Conservation (phyloP, 2,329 filamentous ascomycete genomes). For the Ophiosphaerella herpotricha region DNA sequence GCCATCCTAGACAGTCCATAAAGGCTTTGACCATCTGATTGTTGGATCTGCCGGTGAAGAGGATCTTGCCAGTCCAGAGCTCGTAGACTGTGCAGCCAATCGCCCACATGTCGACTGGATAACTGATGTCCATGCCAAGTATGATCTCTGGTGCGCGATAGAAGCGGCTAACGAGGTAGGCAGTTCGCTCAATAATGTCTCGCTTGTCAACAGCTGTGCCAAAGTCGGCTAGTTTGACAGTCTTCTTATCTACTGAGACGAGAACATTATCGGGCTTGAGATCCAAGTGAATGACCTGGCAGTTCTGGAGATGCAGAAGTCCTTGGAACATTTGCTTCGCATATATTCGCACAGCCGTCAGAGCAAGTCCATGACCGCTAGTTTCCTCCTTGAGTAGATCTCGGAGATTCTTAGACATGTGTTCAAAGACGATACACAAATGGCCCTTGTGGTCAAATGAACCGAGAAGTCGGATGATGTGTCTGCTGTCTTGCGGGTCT, state of each 20-base stretch:
- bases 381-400: slow-evolving; percentile 91
- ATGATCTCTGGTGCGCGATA: slow-evolving; percentile 98
- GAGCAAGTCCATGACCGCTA: slow-evolving; percentile 82
- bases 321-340: slow-evolving; percentile 94
- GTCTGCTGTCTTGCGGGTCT: slow-evolving; percentile 87
- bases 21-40: slow-evolving; percentile 98
- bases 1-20: slow-evolving; percentile 93
- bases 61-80: slow-evolving; percentile 94
- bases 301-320: slow-evolving; percentile 84
- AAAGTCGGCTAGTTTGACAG: slow-evolving; percentile 93
- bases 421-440: slow-evolving; percentile 96
- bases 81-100: slow-evolving; percentile 97
- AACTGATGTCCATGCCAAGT: slow-evolving; percentile 93
- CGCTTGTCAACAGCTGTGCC: slow-evolving; percentile 92
- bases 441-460: slow-evolving; percentile 94
- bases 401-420: slow-evolving; percentile 80
- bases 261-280: slow-evolving; percentile 97
- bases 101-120: slow-evolving; percentile 95
- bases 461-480: slow-evolving; percentile 85
- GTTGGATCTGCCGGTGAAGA: slow-evolving; percentile 94
- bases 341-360: slow-evolving; percentile 84
- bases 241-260: slow-evolving; percentile 59
- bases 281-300: slow-evolving; percentile 93
- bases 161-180: slow-evolving; percentile 95
- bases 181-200: slow-evolving; percentile 83